A percentile compares a stretch with the other conserved stretches of the same genome.
These are phyloP conservation scores for Dipteronia sinensis DNA, from an alignment of 345 rosid species.

Conservation along the genomic window DNA sequence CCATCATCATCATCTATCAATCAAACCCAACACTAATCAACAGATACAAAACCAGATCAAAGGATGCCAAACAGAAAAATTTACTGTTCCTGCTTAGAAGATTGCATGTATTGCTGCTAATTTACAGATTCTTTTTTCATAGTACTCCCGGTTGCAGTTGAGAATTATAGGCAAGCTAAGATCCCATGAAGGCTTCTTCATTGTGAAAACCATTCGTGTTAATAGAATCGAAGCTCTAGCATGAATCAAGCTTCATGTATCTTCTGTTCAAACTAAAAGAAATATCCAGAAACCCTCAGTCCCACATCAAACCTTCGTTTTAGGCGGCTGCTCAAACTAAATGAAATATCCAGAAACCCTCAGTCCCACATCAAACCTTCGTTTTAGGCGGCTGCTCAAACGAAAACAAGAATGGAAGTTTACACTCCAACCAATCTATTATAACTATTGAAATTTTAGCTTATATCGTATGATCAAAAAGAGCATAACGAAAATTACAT, in stretches of 20 bases:
- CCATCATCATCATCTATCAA: constrained; percentile 14
- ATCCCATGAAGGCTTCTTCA: not conserved
- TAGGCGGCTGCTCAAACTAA: too few species aligned
- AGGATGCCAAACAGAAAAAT: constrained; percentile 11
- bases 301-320: too few species aligned
- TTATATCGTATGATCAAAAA: not conserved
- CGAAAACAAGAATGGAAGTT: constrained; percentile 5
- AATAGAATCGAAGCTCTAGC: too few species aligned
- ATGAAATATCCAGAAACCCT: constrained; percentile 8
- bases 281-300: too few species aligned
- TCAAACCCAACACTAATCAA: constrained; percentile 17
- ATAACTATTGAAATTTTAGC: not conserved
- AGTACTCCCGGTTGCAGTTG: not conserved
- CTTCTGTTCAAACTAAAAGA: too few species aligned
- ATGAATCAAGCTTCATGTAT: too few species aligned
- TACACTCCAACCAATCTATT: not conserved
- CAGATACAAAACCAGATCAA: constrained; percentile 5
- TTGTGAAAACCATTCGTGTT: not conserved
- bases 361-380: constrained; percentile 27
- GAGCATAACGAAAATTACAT: not conserved
- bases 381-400: constrained; percentile 47
- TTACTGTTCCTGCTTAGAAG: constrained; percentile 22
- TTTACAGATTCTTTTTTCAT: constrained; percentile 20
- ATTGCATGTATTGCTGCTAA: constrained; percentile 9
- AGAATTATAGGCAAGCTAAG: constrained; percentile 8